Base-by-base conservation (phyloP, 768 basidiomycete species). In the Royoungia palumana region DNA sequence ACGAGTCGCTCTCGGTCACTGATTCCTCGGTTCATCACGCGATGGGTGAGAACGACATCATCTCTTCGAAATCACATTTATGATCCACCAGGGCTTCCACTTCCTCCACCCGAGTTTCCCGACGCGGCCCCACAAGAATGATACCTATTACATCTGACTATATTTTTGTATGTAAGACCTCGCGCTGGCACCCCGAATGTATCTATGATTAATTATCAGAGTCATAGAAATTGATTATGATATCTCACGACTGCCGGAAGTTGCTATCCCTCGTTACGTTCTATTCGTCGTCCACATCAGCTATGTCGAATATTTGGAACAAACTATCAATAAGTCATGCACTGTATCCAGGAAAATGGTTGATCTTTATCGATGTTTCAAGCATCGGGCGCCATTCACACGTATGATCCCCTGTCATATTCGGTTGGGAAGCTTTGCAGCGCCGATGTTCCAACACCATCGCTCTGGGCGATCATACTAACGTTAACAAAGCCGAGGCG, bases 1-100 rank as follows among this genome's bases (percentile, higher is more conserved):
- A 57, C 28, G 52, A 51, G 22, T 51, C 54, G 13, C 54, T 51
- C 25, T 52, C 41, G 17, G 12, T 35, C 37, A 51, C 55, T 2
- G 61, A 63, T 47, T 55, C 61, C 6, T 63, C 61, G 2, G 51
- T 63, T 13, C 58, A 60, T 34, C 62, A 63, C 24, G 47, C 58
- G n/a, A 60, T 55, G 49, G 50, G 58, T 63, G 44, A 46, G 51
- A 51, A 45, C 27, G 7, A 8, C 4, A 14, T 6, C 6, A 20
- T 34, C 12, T 4, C n/a, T 10, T 14, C 2, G 8, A 11, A 32
- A 2, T 16, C 16, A 28, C 3, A 0, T 20, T 19, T n/a, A n/a
- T n/a, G n/a, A 17, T 39, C 10, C 6, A 28, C 1, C 14, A 58
- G 52, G 28, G 1, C 37, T 51, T 36, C 43, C 49, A 10, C 11